Conservation (phyloP, 257 asterid genomes). For the Sherardia arvensis region DNA sequence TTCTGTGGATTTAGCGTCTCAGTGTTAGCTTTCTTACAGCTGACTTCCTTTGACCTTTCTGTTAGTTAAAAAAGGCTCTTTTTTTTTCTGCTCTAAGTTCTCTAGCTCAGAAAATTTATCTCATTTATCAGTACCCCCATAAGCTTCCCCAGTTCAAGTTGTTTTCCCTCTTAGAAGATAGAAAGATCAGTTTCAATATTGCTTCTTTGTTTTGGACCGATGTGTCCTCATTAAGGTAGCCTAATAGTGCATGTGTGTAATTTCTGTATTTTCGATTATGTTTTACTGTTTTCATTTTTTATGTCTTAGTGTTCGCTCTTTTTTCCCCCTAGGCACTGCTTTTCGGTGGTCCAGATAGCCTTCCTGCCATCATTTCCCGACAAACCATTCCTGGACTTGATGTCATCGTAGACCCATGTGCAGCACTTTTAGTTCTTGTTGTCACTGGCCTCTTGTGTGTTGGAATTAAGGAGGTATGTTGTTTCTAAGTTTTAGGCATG, state of each 20-base stretch:
- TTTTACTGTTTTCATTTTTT: neutral
- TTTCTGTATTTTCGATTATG: neutral
- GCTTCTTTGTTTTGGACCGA: neutral
- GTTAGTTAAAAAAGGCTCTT: neutral
- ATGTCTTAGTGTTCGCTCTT: neutral
- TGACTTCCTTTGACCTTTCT: neutral
- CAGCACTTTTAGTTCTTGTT: conserved; percentile 62
- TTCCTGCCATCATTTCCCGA: conserved; percentile 72
- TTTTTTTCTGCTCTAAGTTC: neutral
- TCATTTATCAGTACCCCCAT: neutral
- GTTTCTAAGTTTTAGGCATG: neutral
- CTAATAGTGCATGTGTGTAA: neutral
- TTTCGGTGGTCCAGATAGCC: conserved; percentile 78
- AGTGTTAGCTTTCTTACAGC: too few species aligned
- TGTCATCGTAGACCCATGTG: conserved; percentile 84
- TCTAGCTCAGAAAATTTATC: neutral
- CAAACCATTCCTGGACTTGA: conserved; percentile 77
- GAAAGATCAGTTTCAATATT: neutral
- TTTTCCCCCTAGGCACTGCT: conserved; percentile 58
- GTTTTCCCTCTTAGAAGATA: neutral
- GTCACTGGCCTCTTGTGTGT: conserved; percentile 79
- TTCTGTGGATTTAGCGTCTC: neutral
- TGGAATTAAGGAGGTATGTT: conserved; percentile 85
- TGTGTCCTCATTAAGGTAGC: neutral
- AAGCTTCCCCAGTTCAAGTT: neutral